A percentile compares a stretch with the other conserved stretches of the same genome.
Evolutionary conservation across 352 stramenopile species (phyloP).

Genomic region (Phytophthora pluvialis): DNA sequence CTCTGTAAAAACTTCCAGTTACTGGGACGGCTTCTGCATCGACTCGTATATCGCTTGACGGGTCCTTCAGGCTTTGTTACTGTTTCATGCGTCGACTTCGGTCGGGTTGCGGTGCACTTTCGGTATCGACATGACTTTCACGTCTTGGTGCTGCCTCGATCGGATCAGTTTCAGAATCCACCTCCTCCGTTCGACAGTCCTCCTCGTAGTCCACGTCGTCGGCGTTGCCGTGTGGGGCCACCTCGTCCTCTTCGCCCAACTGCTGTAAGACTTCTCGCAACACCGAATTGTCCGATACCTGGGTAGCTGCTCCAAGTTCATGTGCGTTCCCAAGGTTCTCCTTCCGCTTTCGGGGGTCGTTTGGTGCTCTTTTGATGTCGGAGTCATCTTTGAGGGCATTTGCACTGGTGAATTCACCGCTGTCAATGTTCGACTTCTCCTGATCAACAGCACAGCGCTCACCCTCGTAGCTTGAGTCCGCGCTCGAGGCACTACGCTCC

Average conservation of each 20-base stretch:
- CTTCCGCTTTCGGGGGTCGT: background rate
- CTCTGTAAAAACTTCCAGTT: too few species aligned
- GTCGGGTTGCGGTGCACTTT: background rate
- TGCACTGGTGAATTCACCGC: too few species aligned
- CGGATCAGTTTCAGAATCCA: background rate
- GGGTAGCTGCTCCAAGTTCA: too few species aligned
- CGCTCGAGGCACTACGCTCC: background rate
- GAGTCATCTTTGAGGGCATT: too few species aligned
- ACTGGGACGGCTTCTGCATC: too few species aligned
- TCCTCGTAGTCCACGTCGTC: slow-evolving; percentile 9
- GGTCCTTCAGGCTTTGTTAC: too few species aligned
- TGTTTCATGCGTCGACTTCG: too few species aligned
- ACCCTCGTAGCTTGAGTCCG: too few species aligned
- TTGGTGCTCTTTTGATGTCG: background rate
- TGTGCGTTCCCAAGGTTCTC: background rate
- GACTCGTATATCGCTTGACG: too few species aligned
- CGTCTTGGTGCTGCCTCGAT: background rate
- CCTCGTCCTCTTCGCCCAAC: background rate
- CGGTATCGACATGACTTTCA: background rate
- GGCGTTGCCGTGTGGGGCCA: background rate
- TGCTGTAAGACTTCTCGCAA: background rate
- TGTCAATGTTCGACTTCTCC: background rate
- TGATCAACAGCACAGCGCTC: background rate
- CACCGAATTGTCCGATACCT: background rate
- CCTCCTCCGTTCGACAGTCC: background rate